Conservation (phyloP, 306 rosid species). For the Vigna angularis region DNA sequence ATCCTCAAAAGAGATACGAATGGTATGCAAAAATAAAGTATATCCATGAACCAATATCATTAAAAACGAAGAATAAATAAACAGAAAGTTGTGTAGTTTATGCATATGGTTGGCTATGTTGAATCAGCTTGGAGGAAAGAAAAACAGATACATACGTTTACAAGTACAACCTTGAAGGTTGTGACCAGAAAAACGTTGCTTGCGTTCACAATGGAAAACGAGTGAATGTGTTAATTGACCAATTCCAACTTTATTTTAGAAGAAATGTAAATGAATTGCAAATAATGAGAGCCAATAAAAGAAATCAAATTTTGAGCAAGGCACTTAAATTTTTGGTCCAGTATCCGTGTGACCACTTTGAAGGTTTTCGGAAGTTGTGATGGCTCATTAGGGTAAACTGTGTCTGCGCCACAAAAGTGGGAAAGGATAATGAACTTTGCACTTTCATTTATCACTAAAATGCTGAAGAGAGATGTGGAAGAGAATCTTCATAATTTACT, state of each 20-base stretch:
- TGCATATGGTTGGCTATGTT: neutral
- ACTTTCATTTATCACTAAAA: slow-evolving; percentile 35
- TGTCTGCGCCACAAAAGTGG: slow-evolving; percentile 29
- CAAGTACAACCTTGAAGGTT: neutral
- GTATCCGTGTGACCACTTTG: neutral
- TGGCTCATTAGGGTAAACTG: neutral
- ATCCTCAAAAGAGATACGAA: neutral
- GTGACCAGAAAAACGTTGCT: no score
- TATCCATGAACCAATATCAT: no score
- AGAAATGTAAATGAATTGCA: no score
- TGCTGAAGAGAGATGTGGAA: slow-evolving; percentile 28
- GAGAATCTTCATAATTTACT: slow-evolving; percentile 41
- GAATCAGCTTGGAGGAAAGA: neutral
- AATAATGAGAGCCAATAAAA: no score
- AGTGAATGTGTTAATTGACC: neutral
- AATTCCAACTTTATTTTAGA: neutral
- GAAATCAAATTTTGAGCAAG: neutral
- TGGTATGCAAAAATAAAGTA: no score
- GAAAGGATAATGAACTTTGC: slow-evolving; percentile 44
- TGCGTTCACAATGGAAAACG: neutral
- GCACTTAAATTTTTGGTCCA: neutral
- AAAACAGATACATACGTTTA: neutral
- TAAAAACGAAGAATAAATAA: neutral
- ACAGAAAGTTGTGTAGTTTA: neutral
- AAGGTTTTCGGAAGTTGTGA: neutral